Evolutionary conservation across 306 rosid species (phyloP), one percentile per base, ranked within the genome.

Genomic region (Vigna unguiculata): DNA sequence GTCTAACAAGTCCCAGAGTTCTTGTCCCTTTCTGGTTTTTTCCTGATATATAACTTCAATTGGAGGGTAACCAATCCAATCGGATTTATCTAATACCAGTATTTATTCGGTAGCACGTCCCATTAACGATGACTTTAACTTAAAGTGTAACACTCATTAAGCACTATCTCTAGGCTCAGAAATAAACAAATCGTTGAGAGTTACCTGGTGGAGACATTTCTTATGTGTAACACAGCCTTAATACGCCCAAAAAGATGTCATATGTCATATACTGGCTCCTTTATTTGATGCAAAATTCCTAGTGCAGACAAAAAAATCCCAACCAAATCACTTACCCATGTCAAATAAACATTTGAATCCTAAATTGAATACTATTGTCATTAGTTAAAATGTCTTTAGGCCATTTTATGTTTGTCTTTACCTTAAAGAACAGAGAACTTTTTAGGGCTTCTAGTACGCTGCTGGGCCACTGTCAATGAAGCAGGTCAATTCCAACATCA

Each of bases 381-480:
- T 69, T 81, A 70, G 89, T 84, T 85, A 77, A 66, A 86, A 78
- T 79, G 88, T 85, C 88, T 66, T 25, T 24, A 5, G 61, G 52
- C 38, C 64, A 32, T 82, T 84, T 71, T 74, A 81, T 75, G 88
- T 66, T 88, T 87, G 87, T 80, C 96, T 93, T 87, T 62, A 75
- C 88, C 91, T 90, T 84, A 32, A 93, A 87, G 93, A 75, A 82
- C 80, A 52, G 68, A 74, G 60, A 71, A 63, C 57, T 28, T 40
- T 34, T 34, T 63, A 63, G 73, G 66, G 77, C 69, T 83, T 70
- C 69, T 62, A 82, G 79, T 82, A 87, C 86, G 96, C 72, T 90
- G 82, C 51, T 68, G 78, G 74, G 96, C 87, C 90, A 74, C 90
- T 86, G 60, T 89, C 93, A 84, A 47, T 36, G 59, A 80, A 78